A percentile compares a stretch with the other conserved stretches of the same genome.
Evolutionary conservation across 352 stramenopile species (phyloP).

Genomic region (Phytophthora lateralis): DNA sequence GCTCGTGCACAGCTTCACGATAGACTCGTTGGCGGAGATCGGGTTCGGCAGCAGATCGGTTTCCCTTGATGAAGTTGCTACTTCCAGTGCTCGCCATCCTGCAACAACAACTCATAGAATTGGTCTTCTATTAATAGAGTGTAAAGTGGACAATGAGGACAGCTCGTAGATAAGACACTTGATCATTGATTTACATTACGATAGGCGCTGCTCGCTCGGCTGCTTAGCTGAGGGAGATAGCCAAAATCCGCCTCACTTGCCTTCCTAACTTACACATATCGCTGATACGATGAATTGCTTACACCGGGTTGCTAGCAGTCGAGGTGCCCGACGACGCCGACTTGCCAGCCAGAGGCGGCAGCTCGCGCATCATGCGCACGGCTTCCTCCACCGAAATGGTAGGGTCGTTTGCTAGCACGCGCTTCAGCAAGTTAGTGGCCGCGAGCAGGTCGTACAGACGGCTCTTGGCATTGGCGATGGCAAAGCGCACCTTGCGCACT

Average conservation of each 20-base stretch:
- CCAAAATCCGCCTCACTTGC: not conserved
- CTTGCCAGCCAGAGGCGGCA: slow-evolving; percentile 10
- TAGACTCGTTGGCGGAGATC: too few species aligned
- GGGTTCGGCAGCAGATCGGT: too few species aligned
- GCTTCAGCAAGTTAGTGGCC: slow-evolving; percentile 11
- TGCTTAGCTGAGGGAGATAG: slow-evolving; percentile 3
- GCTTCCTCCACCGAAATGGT: slow-evolving; percentile 15
- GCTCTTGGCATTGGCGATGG: slow-evolving; percentile 11
- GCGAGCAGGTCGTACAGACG: slow-evolving; percentile 12
- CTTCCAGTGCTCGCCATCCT: too few species aligned
- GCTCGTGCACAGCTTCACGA: too few species aligned
- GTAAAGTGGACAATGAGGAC: not conserved
- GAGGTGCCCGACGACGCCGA: slow-evolving; percentile 3
- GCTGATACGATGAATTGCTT: not conserved
- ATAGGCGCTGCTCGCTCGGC: not conserved
- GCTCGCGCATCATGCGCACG: slow-evolving; percentile 3
- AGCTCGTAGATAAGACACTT: slow-evolving; percentile 2
- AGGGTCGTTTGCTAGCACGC: slow-evolving; percentile 8
- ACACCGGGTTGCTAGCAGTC: slow-evolving; percentile 12
- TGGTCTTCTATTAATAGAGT: too few species aligned
- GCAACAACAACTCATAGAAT: too few species aligned
- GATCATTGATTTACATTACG: slow-evolving; percentile 6
- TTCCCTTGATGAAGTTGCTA: too few species aligned
- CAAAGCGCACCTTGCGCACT: slow-evolving; percentile 13
- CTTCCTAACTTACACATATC: slow-evolving; percentile 15